Evolutionary conservation across 495 filamentous ascomycete genomes (phyloP), one percentile per base, ranked within the genome.

Genomic region (Podospora bellae-mahoneyi): DNA sequence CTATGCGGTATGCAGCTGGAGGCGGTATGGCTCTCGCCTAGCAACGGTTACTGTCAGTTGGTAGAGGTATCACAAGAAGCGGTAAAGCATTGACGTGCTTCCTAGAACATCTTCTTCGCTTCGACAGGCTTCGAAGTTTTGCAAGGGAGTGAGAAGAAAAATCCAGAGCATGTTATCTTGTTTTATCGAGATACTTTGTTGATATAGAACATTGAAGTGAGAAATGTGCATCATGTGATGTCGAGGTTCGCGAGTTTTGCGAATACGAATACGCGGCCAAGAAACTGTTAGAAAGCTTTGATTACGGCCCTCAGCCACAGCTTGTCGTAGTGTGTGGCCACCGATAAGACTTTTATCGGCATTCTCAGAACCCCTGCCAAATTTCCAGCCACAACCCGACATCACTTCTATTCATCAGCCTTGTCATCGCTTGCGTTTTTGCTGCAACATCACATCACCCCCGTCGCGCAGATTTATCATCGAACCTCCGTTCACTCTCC

Each of bases 241-340:
- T 39, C 3, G 39, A 48, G 39, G 39, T 48, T 3, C 9, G 15
- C 26, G 32, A n/a, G 0, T 5, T 1, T 20, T 27, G 16, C 69
- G 69, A 71, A 71, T 54, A 68, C 69, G 69, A 71, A 68, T 71
- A 71, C 65, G 69, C 20, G 27, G 67, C 27, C 23, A n/a, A 10
- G 48, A 62, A 62, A 19, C 59, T 60, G 18, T 3, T 58, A 5
- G 2, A 26, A 58, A 58, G 55, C 55, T 58, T 58, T 58, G 39
- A 58, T 10, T 19, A 58, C 6, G 3, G 18, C 23, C 23, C 18
- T 23, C 60, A 65, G 65, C 61, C 65, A 67, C 65, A 48, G 5
- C 39, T 13, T 48, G 39, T 48, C 39, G 39, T 0, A 18, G 18
- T 10, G 1, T 61, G 62, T 64, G 66, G 68, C 68, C 34, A 44